A percentile compares a stretch with the other conserved stretches of the same genome.
Conservation (phyloP, 148 eudicot species). For the Camellia sinensis region DNA sequence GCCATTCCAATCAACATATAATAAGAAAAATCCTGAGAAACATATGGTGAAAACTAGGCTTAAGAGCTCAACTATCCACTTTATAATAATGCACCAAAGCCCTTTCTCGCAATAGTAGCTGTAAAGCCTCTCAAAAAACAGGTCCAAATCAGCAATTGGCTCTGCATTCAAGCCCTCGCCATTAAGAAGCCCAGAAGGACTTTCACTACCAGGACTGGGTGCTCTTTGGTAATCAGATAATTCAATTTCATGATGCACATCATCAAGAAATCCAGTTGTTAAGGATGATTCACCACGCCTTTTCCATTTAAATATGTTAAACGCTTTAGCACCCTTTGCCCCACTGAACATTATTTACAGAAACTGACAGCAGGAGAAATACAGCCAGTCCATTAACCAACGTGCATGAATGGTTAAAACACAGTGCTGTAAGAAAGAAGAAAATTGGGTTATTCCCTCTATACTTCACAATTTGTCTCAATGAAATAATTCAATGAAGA, state of each 20-base stretch:
- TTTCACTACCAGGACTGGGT: conserved; percentile 90
- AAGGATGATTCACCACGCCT: conserved; percentile 57
- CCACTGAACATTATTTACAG: conserved; percentile 80
- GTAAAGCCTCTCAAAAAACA: conserved; percentile 87
- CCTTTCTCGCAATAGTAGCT: conserved; percentile 97
- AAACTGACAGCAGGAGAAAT: conserved; percentile 36
- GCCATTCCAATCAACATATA: conserved; percentile 95
- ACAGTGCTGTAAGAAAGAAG: conserved; percentile 25
- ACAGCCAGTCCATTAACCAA: conserved; percentile 74
- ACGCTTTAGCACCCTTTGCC: conserved; percentile 62
- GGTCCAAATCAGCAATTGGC: conserved; percentile 83
- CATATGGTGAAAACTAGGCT: conserved; percentile 93
- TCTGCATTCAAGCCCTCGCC: conserved; percentile 77
- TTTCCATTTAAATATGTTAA: conserved; percentile 66
- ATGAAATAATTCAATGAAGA: neutral
- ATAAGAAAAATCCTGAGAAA: conserved; percentile 85
- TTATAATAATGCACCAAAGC: conserved; percentile 93
- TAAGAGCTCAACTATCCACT: conserved; percentile 92
- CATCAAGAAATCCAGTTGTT: conserved; percentile 51
- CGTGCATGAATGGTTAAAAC: conserved; percentile 27
- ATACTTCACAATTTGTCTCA: neutral
- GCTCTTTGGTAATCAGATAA: conserved; percentile 69
- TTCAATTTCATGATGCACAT: conserved; percentile 69
- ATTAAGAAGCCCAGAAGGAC: conserved; percentile 93
- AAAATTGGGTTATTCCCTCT: neutral